A percentile compares a stretch with the other conserved stretches of the same genome.
Evolutionary conservation across 2,329 filamentous ascomycete species (phyloP).

Genomic region (Fusarium sp.): DNA sequence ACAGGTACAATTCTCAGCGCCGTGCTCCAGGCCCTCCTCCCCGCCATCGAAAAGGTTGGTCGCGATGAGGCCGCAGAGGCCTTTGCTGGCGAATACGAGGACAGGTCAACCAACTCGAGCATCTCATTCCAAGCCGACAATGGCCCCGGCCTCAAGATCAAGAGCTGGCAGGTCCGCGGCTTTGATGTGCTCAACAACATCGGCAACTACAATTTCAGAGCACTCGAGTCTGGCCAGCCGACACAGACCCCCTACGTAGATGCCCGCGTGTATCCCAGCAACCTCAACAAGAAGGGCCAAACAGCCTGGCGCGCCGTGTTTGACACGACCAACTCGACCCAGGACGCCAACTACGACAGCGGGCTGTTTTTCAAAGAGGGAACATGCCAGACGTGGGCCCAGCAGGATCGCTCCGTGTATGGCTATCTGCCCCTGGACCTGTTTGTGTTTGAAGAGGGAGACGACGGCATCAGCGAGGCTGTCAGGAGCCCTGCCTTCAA

Average conservation of each 20-base stretch:
- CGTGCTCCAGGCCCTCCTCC: conserved; percentile 50
- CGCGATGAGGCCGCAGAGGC: conserved; percentile 47
- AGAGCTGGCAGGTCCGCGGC: conserved; percentile 52
- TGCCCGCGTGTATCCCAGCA: conserved; percentile 46
- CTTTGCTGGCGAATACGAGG: conserved; percentile 52
- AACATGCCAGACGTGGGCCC: conserved; percentile 46
- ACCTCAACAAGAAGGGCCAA: conserved; percentile 32
- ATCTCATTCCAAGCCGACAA: conserved; percentile 51
- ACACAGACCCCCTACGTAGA: conserved; percentile 26
- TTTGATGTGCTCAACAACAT: conserved; percentile 53
- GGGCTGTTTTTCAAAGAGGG: conserved; percentile 44
- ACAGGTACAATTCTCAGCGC: conserved; percentile 41
- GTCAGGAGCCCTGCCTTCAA: conserved; percentile 43
- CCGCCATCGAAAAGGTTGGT: conserved; percentile 54
- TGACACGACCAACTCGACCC: conserved; percentile 32
- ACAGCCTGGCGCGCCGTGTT: conserved; percentile 49
- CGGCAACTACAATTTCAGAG: conserved; percentile 39
- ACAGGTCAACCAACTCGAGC: conserved; percentile 52
- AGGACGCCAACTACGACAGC: conserved; percentile 33
- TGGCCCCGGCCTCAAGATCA: conserved; percentile 52
- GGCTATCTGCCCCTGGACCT: conserved; percentile 46
- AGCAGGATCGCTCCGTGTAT: conserved; percentile 47
- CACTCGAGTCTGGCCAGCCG: conserved; percentile 19
- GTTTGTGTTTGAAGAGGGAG: conserved; percentile 42
- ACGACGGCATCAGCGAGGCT: conserved; percentile 20